Evolutionary conservation across 2,329 filamentous ascomycete species (phyloP).

Genomic region (Moelleriella libera): DNA sequence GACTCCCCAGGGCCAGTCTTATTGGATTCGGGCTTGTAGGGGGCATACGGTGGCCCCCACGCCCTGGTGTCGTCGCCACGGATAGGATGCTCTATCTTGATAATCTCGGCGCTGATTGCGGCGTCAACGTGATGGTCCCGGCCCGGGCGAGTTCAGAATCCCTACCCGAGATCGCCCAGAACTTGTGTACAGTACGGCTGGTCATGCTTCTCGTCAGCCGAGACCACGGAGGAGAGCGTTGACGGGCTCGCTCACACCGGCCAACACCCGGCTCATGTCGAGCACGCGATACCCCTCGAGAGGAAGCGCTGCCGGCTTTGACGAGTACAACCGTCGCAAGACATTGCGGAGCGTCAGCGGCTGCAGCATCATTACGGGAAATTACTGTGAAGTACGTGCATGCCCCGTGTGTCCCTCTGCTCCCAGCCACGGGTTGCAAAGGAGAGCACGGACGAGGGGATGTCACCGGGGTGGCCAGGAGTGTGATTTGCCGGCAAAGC

Average conservation of each 20-base stretch:
- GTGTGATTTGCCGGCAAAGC: background rate
- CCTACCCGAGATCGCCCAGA: constrained; percentile 85
- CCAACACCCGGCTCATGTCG: constrained; percentile 92
- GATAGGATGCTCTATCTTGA: constrained; percentile 90
- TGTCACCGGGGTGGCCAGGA: too few species aligned
- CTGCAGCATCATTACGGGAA: background rate
- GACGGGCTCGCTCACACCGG: constrained; percentile 52
- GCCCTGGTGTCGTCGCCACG: constrained; percentile 88
- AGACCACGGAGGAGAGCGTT: too few species aligned
- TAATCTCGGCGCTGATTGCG: constrained; percentile 65
- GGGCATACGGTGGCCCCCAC: constrained; percentile 91
- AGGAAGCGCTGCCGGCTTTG: constrained; percentile 32
- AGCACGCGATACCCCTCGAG: constrained; percentile 78
- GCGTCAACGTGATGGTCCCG: background rate
- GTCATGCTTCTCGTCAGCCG: constrained; percentile 3
- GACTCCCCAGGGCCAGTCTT: constrained; percentile 70
- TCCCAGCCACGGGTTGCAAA: too few species aligned
- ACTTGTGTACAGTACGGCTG: constrained; percentile 98
- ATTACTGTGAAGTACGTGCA: too few species aligned
- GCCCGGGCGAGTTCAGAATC: background rate
- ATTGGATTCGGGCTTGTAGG: constrained; percentile 48
- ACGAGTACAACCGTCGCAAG: constrained; percentile 13
- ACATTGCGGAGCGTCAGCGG: constrained; percentile 1
- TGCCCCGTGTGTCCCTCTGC: too few species aligned
- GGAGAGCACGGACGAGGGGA: too few species aligned